Base-by-base conservation (phyloP, 192 early-diverging fungal genomes). In the Bifiguratus adelaidae region DNA sequence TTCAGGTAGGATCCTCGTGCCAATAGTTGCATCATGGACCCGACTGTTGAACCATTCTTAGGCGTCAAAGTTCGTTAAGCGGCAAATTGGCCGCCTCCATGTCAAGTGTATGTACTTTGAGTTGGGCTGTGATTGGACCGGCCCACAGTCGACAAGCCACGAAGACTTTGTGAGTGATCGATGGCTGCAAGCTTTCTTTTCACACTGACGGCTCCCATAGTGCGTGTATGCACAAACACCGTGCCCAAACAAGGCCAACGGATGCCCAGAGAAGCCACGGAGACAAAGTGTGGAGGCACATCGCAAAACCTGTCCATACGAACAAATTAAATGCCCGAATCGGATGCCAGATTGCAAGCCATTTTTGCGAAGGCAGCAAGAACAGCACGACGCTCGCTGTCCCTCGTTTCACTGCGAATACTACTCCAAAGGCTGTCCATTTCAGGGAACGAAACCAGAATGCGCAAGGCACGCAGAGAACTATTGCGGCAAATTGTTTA, bases 401-500 rank as follows among this genome's bases (percentile, higher is more conserved):
- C 40, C 37, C 42, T 64, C 56, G 19, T 64, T 49, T 38, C 25
- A 20, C 8, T 64, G 61, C 32, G 29, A 42, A 7, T 64, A 49
- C 34, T 40, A 33, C 4, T 26, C 20, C 18, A 51, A 54, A 47
- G 61, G 61, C 2, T 64, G 61, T 35, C 13, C 47, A 2, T 64
- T 58, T 30, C 13, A 58, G 6, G 61, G 50, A 3, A 64, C 55
- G 4, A 34, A 49, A 22, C 15, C 30, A 9, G 51, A 64, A 26
- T 16, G n/a, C 23, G 29, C 29, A 24, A 28, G 7, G 9, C 61
- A 64, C 27, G 40, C 40, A 16, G 51, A 58, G 5, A 27, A 6
- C n/a, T 58, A 64, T 13, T 64, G 61, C 16, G 50, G 61, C 12
- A 52, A 44, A 35, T 26, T 64, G 13, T 55, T 53, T 49, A 26